Conservation (phyloP, 2,329 filamentous ascomycete species). For the Dichotomopilus funicola region DNA sequence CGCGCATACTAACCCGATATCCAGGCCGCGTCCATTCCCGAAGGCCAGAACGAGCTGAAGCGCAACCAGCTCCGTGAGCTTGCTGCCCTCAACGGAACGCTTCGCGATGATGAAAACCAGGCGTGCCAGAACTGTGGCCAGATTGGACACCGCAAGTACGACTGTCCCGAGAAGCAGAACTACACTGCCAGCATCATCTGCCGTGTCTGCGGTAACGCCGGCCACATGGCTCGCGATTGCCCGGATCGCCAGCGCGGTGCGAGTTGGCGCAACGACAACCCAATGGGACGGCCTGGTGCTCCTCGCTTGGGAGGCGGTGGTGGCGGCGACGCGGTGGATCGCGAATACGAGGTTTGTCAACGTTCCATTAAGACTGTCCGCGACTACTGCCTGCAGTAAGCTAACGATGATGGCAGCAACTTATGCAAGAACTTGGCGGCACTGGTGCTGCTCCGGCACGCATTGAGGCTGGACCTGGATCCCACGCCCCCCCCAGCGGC, state of each 20-base stretch:
- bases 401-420: slow-evolving; percentile 51
- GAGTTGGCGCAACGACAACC: slow-evolving; percentile 80
- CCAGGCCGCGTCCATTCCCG: slow-evolving; percentile 94
- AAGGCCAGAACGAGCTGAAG: slow-evolving; percentile 98
- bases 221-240: slow-evolving; percentile 97
- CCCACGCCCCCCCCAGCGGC: slow-evolving; percentile 36
- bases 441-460: slow-evolving; percentile 63
- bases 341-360: slow-evolving; percentile 80
- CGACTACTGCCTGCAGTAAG: no score
- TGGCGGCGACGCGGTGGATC: slow-evolving; percentile 76
- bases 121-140: slow-evolving; percentile 99
- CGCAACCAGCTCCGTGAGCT: slow-evolving; percentile 97
- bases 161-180: slow-evolving; percentile 95
- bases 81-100: slow-evolving; percentile 94
- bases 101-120: slow-evolving; percentile 98
- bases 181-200: slow-evolving; percentile 99
- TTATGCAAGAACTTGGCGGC: slow-evolving; percentile 94
- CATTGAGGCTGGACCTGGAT: slow-evolving; percentile 77
- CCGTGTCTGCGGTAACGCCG: slow-evolving; percentile 93
- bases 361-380: background rate
- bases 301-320: slow-evolving; percentile 61
- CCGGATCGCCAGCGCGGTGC: slow-evolving; percentile 85
- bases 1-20: slow-evolving; percentile 21
- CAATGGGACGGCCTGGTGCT: slow-evolving; percentile 49
- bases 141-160: slow-evolving; percentile 98